Evolutionary conservation across 208 protist genomes (phyloP), one percentile per base, ranked within the genome.

Genomic region (Leishmania major): DNA sequence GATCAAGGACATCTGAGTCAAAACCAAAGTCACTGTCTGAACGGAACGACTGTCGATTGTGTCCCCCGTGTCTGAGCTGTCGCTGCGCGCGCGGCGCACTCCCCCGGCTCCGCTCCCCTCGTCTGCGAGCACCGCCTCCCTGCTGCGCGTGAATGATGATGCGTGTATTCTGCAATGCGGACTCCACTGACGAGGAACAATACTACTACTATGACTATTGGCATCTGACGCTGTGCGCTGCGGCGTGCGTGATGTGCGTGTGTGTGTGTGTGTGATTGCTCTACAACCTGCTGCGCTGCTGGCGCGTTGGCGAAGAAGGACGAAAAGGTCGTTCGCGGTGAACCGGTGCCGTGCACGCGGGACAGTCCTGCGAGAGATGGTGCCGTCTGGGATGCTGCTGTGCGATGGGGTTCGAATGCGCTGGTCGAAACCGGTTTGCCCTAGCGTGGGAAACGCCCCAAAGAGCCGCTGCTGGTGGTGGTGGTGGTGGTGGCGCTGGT

Each of bases 361-460:
- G 77, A 75, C 77, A 80, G 72, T 64, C 77, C 77, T 75, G 49
- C 25, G 67, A 80, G 67, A 80, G 67, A 40, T 28, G 13, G 77
- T 62, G 75, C 67, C 15, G 77, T 28, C 45, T 28, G n/a, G 25
- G 45, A 2, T 19, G 37, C 40, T 67, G 28, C 15, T 47, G 45
- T 17, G 25, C 22, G 78, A 83, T 85, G 77, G 31, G 82, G 89
- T 89, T 92, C 71, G 84, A 90, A 90, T 92, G 87, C 89, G 84
- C 89, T 84, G 77, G 80, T 64, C 62, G 69, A 82, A 47, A 71
- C 69, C 67, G 79, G 76, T 92, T 81, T 78, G 84, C 72, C 59
- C 75, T 51, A 79, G 89, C 78, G 87, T 87, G 89, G 88, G 88
- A 91, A 91, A 91, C 88, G 88, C 88, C 62, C 71, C 86, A 91